These are phyloP conservation scores for Centella asiatica DNA, from an alignment of 129 eudicot genomes.

Conservation along the genomic window DNA sequence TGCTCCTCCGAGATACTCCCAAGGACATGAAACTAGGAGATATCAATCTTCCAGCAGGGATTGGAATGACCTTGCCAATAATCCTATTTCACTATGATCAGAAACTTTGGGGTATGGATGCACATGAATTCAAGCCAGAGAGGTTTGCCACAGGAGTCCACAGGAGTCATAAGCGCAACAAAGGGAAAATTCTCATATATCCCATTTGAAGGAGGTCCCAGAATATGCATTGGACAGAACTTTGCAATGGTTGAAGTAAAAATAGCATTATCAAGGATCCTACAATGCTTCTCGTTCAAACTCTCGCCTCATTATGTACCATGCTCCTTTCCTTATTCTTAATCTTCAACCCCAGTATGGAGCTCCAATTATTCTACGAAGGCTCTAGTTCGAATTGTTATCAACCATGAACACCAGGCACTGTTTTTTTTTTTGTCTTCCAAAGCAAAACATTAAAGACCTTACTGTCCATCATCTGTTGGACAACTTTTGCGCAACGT, in stretches of 20 bases:
- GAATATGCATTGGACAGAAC: conserved; percentile 45
- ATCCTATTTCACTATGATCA: conserved; percentile 31
- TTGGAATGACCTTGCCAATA: conserved; percentile 19
- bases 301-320: neutral
- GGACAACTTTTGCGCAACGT: too few species aligned
- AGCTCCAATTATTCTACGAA: conserved; percentile 28
- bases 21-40: conserved; percentile 25
- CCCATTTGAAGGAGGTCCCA: conserved; percentile 8
- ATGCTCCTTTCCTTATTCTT: conserved; percentile 14
- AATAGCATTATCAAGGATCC: neutral
- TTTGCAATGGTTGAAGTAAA: conserved; percentile 9
- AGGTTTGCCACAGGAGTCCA: conserved; percentile 31
- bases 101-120: conserved; percentile 39
- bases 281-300: neutral
- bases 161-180: conserved; percentile 27
- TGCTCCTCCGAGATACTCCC: neutral
- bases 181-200: conserved; percentile 9
- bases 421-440: neutral
- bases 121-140: conserved; percentile 41
- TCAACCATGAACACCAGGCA: neutral
- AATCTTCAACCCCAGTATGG: conserved; percentile 40
- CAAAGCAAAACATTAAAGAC: too few species aligned
- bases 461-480: too few species aligned
- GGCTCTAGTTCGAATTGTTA: conserved; percentile 6
- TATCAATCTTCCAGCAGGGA: conserved; percentile 21